These are phyloP conservation scores for Aspergillus transmontanensis DNA, from an alignment of 2,329 filamentous ascomycete genomes.

Conservation along the genomic window DNA sequence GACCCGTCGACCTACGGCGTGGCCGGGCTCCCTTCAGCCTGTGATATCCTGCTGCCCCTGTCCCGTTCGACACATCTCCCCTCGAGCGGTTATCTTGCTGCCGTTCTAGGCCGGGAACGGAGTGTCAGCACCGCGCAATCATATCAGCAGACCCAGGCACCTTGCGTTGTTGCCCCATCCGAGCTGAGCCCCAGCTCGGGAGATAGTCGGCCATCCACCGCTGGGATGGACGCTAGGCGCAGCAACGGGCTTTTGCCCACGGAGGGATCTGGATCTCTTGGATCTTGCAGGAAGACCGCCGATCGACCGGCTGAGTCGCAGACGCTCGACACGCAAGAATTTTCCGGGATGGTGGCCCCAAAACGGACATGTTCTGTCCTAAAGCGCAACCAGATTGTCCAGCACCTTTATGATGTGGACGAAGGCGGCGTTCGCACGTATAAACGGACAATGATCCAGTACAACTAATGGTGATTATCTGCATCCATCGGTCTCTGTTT, in stretches of 20 bases:
- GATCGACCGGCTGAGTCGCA: constrained; percentile 18
- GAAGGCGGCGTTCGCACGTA: constrained; percentile 35
- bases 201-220: constrained; percentile 6
- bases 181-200: not conserved
- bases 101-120: constrained; percentile 19
- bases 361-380: constrained; percentile 21
- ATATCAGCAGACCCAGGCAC: constrained; percentile 5
- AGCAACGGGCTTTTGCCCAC: constrained; percentile 5
- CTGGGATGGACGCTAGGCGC: constrained; percentile 10
- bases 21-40: constrained; percentile 23
- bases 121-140: constrained; percentile 10
- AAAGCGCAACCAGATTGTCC: constrained; percentile 34
- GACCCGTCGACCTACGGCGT: constrained; percentile 7
- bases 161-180: constrained; percentile 4
- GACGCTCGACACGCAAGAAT: constrained; percentile 12
- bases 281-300: constrained; percentile 11
- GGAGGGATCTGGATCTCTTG: constrained; percentile 7
- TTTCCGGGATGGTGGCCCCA: constrained; percentile 13
- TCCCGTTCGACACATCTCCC: constrained; percentile 25
- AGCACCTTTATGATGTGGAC: constrained; percentile 34
- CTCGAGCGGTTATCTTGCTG: constrained; percentile 27
- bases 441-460: constrained; percentile 40
- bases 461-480: constrained; percentile 25
- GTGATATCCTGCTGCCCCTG: constrained; percentile 29
- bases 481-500: not conserved